Conservation (phyloP, 129 eudicot species). For the Artemisia annua region DNA sequence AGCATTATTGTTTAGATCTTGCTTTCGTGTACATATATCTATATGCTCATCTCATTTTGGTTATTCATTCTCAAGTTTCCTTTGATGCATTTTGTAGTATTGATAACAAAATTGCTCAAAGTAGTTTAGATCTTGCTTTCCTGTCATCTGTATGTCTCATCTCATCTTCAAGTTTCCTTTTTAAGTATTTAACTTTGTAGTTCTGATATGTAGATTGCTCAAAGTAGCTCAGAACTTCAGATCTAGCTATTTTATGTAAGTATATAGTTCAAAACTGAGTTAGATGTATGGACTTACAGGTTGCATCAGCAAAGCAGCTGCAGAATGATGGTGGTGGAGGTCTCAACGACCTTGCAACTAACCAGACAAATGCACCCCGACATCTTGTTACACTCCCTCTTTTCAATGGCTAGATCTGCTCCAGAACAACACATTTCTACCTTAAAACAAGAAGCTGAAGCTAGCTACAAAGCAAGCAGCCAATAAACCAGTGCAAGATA, state of each 20-base stretch:
- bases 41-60: background rate
- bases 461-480: background rate
- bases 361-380: constrained; percentile 28
- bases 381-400: constrained; percentile 14
- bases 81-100: background rate
- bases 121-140: too few species aligned
- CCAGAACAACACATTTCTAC: background rate
- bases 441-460: background rate
- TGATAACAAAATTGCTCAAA: too few species aligned
- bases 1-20: background rate
- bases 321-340: constrained; percentile 23
- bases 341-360: constrained; percentile 32
- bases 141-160: too few species aligned
- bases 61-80: background rate
- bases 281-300: constrained; percentile 24
- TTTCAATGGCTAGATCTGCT: constrained; percentile 18
- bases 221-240: background rate
- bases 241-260: background rate
- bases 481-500: background rate
- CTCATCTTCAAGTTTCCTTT: too few species aligned
- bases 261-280: constrained; percentile 3
- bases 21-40: background rate
- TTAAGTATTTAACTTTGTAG: too few species aligned
- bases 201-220: background rate
- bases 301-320: constrained; percentile 14